Conservation (phyloP, 2,329 filamentous ascomycete species). For the Neurospora crassa region DNA sequence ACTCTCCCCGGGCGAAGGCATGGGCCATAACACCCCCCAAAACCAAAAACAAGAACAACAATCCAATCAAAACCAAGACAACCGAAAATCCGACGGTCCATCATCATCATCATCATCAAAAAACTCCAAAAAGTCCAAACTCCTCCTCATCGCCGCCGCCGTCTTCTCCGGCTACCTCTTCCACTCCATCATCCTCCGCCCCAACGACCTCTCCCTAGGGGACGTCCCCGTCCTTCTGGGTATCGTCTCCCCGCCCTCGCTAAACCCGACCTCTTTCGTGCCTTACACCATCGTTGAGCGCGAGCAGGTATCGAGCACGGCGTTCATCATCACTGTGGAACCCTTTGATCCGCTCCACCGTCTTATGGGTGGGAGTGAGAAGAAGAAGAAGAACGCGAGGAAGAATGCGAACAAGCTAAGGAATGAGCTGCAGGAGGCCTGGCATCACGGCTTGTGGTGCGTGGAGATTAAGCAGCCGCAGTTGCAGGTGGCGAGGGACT, state of each 20-base stretch:
- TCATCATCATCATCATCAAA: background rate
- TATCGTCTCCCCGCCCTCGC: conserved; percentile 13
- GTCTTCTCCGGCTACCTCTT: background rate
- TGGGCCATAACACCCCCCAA: background rate
- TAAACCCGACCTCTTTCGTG: conserved; percentile 53
- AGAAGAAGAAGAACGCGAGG: too few species aligned
- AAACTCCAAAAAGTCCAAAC: background rate
- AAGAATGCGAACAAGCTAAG: background rate
- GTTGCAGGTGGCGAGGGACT: conserved; percentile 81
- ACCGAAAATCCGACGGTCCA: background rate
- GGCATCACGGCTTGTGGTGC: conserved; percentile 66
- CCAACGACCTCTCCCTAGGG: background rate
- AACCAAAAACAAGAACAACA: background rate
- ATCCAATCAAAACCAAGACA: background rate
- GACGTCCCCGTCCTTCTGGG: background rate
- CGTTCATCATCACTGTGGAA: conserved; percentile 51
- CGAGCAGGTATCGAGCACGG: conserved; percentile 29
- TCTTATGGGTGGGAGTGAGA: conserved; percentile 19
- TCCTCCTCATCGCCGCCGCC: background rate
- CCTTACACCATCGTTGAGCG: conserved; percentile 55
- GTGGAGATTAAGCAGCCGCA: conserved; percentile 93
- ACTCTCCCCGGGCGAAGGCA: background rate
- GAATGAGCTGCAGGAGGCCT: conserved; percentile 29
- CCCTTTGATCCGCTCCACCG: conserved; percentile 22
- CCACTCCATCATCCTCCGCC: background rate